These are phyloP conservation scores for Xerocomellus intermedius DNA, from an alignment of 768 basidiomycete genomes.

Conservation along the genomic window DNA sequence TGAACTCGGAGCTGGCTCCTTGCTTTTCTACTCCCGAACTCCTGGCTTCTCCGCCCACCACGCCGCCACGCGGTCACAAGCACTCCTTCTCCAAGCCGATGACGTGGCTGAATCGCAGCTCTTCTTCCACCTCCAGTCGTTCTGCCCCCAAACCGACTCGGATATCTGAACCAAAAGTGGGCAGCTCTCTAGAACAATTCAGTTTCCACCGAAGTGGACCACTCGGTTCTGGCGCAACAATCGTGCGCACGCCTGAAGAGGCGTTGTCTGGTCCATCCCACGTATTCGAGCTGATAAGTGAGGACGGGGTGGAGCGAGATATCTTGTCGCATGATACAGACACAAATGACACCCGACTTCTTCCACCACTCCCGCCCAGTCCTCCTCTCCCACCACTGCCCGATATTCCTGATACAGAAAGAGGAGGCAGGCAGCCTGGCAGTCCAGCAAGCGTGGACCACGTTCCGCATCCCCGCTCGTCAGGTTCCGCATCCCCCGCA, in stretches of 20 bases:
- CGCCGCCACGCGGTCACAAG: constrained; percentile 31
- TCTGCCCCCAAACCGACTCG: constrained; percentile 38
- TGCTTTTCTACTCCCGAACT: constrained; percentile 14
- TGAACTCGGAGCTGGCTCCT: constrained; percentile 30
- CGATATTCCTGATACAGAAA: constrained; percentile 3
- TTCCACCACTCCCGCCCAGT: constrained; percentile 33
- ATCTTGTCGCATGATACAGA: constrained; percentile 12
- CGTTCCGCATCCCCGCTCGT: constrained; percentile 32
- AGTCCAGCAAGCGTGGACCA: constrained; percentile 26
- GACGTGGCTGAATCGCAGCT: constrained; percentile 42
- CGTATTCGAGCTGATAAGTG: constrained; percentile 5
- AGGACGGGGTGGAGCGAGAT: constrained; percentile 7
- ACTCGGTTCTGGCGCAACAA: constrained; percentile 69
- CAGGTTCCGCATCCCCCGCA: constrained; percentile 27
- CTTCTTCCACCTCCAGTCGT: constrained; percentile 31
- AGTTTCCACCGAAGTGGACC: constrained; percentile 40
- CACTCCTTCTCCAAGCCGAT: constrained; percentile 42
- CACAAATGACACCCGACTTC: constrained; percentile 17
- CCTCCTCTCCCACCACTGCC: constrained; percentile 60
- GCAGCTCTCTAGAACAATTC: constrained; percentile 34
- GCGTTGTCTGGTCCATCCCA: constrained; percentile 47
- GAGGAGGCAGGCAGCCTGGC: neutral
- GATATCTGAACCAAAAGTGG: constrained; percentile 44
- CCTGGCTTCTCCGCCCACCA: constrained; percentile 29
- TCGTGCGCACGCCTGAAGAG: constrained; percentile 80